Percentiles rank a stretch among this genome's conserved stretches.
These are phyloP conservation scores for Hevea brasiliensis DNA, from an alignment of 345 rosid genomes.

Conservation along the genomic window DNA sequence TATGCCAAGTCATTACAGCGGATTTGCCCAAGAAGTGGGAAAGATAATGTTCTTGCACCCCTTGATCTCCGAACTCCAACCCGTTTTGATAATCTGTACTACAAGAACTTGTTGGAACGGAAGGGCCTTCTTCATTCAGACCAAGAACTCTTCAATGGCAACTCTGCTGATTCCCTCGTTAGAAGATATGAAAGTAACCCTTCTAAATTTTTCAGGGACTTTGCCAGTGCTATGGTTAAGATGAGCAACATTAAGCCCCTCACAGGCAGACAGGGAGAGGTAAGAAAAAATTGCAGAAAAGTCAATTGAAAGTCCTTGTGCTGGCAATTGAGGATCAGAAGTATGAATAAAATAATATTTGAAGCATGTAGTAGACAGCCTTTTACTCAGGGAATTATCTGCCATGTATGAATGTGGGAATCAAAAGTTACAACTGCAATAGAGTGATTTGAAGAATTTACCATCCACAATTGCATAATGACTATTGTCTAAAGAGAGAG, in stretches of 20 bases:
- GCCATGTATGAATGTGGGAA: neutral
- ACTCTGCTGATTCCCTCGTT: conserved; percentile 21
- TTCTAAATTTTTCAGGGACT: conserved; percentile 4
- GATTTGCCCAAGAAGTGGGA: conserved; percentile 28
- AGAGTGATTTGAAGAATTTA: neutral
- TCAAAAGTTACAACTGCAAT: neutral
- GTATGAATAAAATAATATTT: neutral
- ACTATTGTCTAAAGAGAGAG: too few species aligned
- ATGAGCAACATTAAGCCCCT: conserved; percentile 18
- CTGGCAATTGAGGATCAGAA: neutral
- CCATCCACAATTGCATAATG: too few species aligned
- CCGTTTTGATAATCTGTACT: conserved; percentile 19
- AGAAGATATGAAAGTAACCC: conserved; percentile 14
- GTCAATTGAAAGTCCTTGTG: neutral
- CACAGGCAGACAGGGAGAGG: conserved; percentile 17
- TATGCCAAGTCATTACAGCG: conserved; percentile 24
- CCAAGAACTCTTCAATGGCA: conserved; percentile 30
- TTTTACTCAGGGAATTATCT: neutral
- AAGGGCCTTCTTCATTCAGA: conserved; percentile 41
- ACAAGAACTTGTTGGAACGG: conserved; percentile 16
- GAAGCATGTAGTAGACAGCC: neutral
- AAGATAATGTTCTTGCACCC: conserved; percentile 6
- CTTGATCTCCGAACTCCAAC: conserved; percentile 27
- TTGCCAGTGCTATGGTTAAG: conserved; percentile 17
- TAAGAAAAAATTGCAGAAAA: conserved; percentile 19